These are phyloP conservation scores for Tylopilus sp. DNA, from an alignment of 1,284 basidiomycete genomes.

Conservation along the genomic window DNA sequence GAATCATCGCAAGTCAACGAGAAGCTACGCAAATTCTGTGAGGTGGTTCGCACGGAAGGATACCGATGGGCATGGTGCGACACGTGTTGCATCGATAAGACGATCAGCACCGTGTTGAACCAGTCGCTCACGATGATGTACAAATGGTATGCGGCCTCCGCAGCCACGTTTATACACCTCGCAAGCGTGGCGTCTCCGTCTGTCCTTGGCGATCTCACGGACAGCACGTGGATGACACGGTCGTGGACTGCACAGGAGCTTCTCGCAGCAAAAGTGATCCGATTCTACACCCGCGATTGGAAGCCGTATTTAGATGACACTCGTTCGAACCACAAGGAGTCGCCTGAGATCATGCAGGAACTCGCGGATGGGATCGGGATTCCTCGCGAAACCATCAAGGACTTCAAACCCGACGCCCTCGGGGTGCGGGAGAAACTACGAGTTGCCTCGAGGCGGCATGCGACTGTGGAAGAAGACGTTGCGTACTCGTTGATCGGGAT, in stretches of 20 bases:
- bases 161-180: too few species aligned
- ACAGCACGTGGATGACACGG: too few species aligned
- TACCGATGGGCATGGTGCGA: too few species aligned
- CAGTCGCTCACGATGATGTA: too few species aligned
- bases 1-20: too few species aligned
- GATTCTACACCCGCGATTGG: conserved; percentile 16
- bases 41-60: too few species aligned
- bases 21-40: too few species aligned
- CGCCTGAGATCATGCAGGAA: conserved; percentile 15
- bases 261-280: conserved; percentile 10
- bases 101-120: too few species aligned
- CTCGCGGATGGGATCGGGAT: conserved; percentile 9
- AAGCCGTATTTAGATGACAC: conserved; percentile 12
- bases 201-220: too few species aligned
- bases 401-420: conserved; percentile 11
- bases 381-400: conserved; percentile 6
- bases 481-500: conserved; percentile 20
- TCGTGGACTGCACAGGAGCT: conserved; percentile 20
- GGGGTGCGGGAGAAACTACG: conserved; percentile 13
- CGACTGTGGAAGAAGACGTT: conserved; percentile 13
- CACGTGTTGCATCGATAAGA: too few species aligned
- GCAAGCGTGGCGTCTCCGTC: too few species aligned
- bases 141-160: too few species aligned
- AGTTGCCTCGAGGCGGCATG: conserved; percentile 11
- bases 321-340: conserved; percentile 16